These are phyloP conservation scores for Pyrenophora graminea DNA, from an alignment of 2,329 filamentous ascomycete species.

Conservation along the genomic window DNA sequence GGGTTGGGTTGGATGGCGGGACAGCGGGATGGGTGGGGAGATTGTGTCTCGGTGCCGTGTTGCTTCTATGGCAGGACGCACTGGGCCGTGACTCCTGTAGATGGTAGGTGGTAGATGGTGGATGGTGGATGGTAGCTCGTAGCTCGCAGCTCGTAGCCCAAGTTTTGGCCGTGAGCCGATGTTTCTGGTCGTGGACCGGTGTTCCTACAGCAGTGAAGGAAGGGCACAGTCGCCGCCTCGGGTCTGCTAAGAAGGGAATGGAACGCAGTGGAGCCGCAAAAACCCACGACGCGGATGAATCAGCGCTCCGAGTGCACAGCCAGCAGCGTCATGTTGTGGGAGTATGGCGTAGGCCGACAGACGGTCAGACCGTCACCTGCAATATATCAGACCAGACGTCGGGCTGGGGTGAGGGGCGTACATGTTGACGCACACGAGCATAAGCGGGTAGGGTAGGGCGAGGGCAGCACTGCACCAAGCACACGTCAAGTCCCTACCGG, in stretches of 20 bases:
- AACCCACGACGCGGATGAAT: slow-evolving; percentile 24
- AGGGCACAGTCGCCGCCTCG: slow-evolving; percentile 8
- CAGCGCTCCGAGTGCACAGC: slow-evolving; percentile 23
- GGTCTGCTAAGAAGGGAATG: slow-evolving; percentile 33
- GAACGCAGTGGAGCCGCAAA: slow-evolving; percentile 32
- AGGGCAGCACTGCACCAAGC: too few species aligned
- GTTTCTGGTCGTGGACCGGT: not conserved
- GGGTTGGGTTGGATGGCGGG: slow-evolving; percentile 21
- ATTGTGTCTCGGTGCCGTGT: slow-evolving; percentile 22
- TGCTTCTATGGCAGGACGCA: slow-evolving; percentile 24
- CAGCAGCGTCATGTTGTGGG: slow-evolving; percentile 21
- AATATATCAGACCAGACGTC: slow-evolving; percentile 22
- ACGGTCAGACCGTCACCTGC: slow-evolving; percentile 17
- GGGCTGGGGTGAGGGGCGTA: slow-evolving; percentile 26
- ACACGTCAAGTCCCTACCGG: too few species aligned
- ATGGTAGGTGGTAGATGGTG: too few species aligned
- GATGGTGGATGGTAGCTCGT: too few species aligned
- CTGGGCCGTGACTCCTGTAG: slow-evolving; percentile 6
- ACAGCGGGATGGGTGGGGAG: slow-evolving; percentile 21
- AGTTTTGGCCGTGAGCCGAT: not conserved
- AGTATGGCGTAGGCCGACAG: slow-evolving; percentile 15
- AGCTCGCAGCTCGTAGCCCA: too few species aligned
- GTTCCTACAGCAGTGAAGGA: slow-evolving; percentile 1
- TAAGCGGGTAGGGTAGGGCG: not conserved
- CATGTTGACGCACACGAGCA: slow-evolving; percentile 16